Evolutionary conservation across 2,329 filamentous ascomycete species (phyloP), one percentile per base, ranked within the genome.

Genomic region (Trichocomaceae sp.): DNA sequence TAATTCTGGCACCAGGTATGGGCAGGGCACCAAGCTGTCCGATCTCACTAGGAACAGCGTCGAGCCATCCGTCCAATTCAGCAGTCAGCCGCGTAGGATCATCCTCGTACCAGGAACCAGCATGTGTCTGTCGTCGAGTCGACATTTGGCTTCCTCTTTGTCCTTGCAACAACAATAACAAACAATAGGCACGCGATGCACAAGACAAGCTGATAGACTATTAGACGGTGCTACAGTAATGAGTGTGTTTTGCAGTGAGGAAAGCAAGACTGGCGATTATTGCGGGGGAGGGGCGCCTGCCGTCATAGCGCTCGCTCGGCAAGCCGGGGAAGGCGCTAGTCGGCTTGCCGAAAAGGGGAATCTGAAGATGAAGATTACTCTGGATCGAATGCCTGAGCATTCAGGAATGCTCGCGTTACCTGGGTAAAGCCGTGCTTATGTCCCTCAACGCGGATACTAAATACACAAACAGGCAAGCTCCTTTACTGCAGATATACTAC

Each of bases 41-140:
- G 41, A 93, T 74, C 1, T 79, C 78, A 48, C 77, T 70, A 2
- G 88, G 86, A 7, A 96, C 91, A 37, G 80, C 75, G 37, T 74
- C 75, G n/a, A 97, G 79, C 79, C 84, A 96, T 49, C 73, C 71
- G 55, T 93, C 83, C 5, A 99, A 85, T 73, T 95, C 79, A 6
- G 67, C 64, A 2, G 80, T 80, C 50, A 97, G 81, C n/a, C 72
- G 70, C 1, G 69, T 67, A 5, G 79, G 73, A 57, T 83, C 78
- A 48, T 79, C 79, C 6, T 84, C 79, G 69, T 99, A 99, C 93
- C 93, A 99, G 17, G 84, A 86, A 39, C 88, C 88, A 20, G 92
- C 90, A 69, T 97, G 93, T 54, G 79, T 83, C 19, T 90, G 85
- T 60, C 76, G 69, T 65, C 85, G 67, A 50, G 70, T 61, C 50